A percentile compares a stretch with the other conserved stretches of the same genome.
These are phyloP conservation scores for Polyporus arcularius DNA, from an alignment of 768 basidiomycete genomes.

Conservation along the genomic window DNA sequence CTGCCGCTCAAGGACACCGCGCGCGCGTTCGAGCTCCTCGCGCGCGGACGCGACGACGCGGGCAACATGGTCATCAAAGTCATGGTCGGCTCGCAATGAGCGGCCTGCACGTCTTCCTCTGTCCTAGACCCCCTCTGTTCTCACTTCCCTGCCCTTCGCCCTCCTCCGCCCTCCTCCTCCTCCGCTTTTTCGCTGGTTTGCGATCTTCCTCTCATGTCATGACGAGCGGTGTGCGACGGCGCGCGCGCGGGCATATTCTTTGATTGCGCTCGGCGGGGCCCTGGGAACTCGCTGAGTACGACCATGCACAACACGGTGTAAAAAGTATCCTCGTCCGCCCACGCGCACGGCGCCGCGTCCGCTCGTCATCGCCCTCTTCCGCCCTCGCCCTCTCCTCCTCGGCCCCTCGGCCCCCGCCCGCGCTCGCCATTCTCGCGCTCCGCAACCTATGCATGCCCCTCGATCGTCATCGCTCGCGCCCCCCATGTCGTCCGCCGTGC, in stretches of 20 bases:
- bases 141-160: neutral
- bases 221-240: conserved; percentile 3
- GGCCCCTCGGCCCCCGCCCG: neutral
- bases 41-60: conserved; percentile 72
- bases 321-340: conserved; percentile 14
- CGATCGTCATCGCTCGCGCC: neutral
- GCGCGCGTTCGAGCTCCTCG: conserved; percentile 81
- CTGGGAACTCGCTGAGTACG: neutral
- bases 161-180: neutral
- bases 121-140: conserved; percentile 5
- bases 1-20: conserved; percentile 64
- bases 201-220: neutral
- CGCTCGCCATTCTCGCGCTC: neutral
- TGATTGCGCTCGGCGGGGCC: neutral
- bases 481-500: neutral
- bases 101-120: neutral
- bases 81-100: conserved; percentile 55
- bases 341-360: conserved; percentile 9
- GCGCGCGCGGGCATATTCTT: conserved; percentile 10
- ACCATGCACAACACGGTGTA: neutral
- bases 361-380: neutral
- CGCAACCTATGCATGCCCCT: neutral
- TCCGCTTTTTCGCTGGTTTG: neutral
- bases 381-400: neutral
- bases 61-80: conserved; percentile 90